Evolutionary conservation across 345 rosid genomes (phyloP).

Genomic region (Camelina laxa): DNA sequence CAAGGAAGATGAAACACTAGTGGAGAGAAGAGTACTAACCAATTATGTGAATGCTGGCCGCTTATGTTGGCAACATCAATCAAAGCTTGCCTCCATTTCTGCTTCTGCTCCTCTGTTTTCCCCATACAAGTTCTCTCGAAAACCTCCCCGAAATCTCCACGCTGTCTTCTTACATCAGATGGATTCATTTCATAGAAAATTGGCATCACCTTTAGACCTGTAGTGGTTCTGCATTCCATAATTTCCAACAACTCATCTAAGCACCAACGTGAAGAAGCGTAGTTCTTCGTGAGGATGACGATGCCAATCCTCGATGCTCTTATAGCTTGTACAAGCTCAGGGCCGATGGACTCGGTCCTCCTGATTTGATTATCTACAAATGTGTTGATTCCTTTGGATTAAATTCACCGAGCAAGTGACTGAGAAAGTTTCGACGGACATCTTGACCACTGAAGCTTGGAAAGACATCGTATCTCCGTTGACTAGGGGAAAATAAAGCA

Average conservation of each 20-base stretch:
- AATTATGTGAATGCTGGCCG: neutral
- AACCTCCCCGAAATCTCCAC: neutral
- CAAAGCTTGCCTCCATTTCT: neutral
- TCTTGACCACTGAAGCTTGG: neutral
- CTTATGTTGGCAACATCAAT: neutral
- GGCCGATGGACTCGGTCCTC: neutral
- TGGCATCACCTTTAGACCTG: neutral
- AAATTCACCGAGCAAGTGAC: neutral
- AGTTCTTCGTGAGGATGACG: neutral
- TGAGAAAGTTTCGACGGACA: neutral
- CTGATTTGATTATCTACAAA: neutral
- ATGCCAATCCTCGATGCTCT: neutral
- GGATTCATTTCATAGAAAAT: neutral
- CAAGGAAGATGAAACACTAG: neutral
- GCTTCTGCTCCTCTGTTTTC: neutral
- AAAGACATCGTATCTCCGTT: neutral
- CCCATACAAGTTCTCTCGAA: neutral
- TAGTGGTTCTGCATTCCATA: neutral
- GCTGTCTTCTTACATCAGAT: neutral
- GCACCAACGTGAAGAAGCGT: neutral
- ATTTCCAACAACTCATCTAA: neutral
- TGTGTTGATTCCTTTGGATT: neutral
- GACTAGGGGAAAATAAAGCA: neutral
- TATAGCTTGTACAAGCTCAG: neutral
- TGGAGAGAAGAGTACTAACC: neutral